These are phyloP conservation scores for Sporothrix schenckii DNA, from an alignment of 2,329 filamentous ascomycete genomes.

Conservation along the genomic window DNA sequence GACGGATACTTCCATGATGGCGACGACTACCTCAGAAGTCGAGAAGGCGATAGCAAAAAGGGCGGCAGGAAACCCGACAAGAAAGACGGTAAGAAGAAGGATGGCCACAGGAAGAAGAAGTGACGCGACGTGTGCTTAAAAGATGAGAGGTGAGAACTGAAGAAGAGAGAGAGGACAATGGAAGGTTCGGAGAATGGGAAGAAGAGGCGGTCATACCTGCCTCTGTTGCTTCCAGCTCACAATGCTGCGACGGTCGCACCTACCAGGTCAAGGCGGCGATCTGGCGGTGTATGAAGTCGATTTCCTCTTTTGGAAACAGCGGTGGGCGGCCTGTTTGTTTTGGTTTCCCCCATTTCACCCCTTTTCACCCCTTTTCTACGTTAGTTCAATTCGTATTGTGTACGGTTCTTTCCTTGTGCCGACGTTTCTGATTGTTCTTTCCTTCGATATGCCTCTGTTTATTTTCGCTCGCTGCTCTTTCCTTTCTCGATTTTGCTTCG, in stretches of 20 bases:
- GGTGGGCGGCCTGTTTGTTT: conserved; percentile 7
- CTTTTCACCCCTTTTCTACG: background rate
- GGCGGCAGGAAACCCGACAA: background rate
- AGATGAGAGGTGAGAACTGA: background rate
- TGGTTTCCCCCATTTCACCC: background rate
- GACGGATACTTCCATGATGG: background rate
- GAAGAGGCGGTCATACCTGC: background rate
- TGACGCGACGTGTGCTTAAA: background rate
- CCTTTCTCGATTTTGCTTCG: background rate
- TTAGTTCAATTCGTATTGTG: background rate
- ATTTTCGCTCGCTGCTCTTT: background rate
- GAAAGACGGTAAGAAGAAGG: background rate
- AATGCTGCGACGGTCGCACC: conserved; percentile 4
- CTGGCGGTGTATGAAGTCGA: background rate
- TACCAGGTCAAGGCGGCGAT: background rate
- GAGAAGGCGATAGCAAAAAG: background rate
- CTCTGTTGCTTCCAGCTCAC: background rate
- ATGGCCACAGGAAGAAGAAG: background rate
- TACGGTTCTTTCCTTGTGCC: background rate
- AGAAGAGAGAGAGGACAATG: background rate
- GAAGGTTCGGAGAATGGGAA: background rate
- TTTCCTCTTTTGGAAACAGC: background rate
- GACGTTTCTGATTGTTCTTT: background rate
- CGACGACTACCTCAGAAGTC: background rate
- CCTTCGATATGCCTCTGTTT: background rate